Conservation (phyloP, 371 early-diverging fungal genomes). For the Choanephora cucurbitarum region DNA sequence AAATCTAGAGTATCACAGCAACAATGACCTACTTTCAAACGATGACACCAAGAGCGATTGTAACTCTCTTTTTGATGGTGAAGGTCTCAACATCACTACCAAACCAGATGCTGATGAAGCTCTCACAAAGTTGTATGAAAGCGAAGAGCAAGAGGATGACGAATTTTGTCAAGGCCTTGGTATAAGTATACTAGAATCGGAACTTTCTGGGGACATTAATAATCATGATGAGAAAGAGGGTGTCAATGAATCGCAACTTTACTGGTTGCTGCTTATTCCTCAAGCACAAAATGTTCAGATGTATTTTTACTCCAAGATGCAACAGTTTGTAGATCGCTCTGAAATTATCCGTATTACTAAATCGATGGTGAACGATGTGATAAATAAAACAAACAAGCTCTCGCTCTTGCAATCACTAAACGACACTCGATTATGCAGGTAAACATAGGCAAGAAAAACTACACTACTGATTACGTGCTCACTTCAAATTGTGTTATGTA, state of each 20-base stretch:
- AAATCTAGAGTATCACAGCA: not conserved
- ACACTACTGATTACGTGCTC: too few relatives aligned
- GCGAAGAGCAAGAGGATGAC: slow-evolving; percentile 23
- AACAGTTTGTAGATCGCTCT: slow-evolving; percentile 56
- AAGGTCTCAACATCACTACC: slow-evolving; percentile 22
- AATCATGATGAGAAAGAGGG: slow-evolving; percentile 4
- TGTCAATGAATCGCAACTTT: slow-evolving; percentile 41
- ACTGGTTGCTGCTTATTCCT: slow-evolving; percentile 72
- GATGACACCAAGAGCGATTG: not conserved
- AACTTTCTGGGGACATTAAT: slow-evolving; percentile 21
- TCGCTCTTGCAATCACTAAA: slow-evolving; percentile 66
- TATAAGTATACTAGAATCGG: slow-evolving; percentile 43
- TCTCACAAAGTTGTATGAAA: too few relatives aligned
- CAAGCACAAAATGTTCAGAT: slow-evolving; percentile 58
- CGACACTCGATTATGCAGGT: slow-evolving; percentile 71
- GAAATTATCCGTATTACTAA: slow-evolving; percentile 60
- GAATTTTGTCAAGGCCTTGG: slow-evolving; percentile 53
- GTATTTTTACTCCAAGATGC: slow-evolving; percentile 71
- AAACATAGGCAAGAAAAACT: slow-evolving; percentile 6
- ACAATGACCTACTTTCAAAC: not conserved
- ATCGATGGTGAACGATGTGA: slow-evolving; percentile 58
- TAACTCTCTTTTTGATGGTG: slow-evolving; percentile 16
- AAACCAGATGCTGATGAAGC: too few relatives aligned
- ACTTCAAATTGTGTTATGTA: slow-evolving; percentile 20
- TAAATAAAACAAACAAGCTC: slow-evolving; percentile 69